Evolutionary conservation across 768 basidiomycete species (phyloP), one percentile per base, ranked within the genome.

Genomic region (Termitomyces sp.): DNA sequence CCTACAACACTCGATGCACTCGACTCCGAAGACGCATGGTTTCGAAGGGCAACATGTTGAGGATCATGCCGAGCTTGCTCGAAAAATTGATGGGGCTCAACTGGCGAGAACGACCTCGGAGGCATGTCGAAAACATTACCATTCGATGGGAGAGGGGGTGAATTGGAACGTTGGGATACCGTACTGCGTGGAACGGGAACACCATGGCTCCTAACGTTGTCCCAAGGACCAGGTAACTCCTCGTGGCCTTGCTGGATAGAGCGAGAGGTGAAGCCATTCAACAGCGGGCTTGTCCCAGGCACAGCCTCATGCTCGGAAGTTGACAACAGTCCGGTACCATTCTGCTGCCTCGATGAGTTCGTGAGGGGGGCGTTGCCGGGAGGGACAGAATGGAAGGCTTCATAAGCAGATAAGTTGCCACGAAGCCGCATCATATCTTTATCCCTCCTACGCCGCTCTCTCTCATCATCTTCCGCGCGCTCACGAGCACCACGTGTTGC

Each of bases 301-400:
- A 42, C 56, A 38, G 37, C 46, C 19, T 62, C 61, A 53, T 61
- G 52, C 5, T 62, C 64, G 29, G 48, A 38, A 3, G 59, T 58
- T 1, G 66, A 59, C 35, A 66, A 35, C 17, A 65, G 2, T n/a
- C 56, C 63, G 12, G 56, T 58, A 37, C 67, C 66, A 38, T 54
- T 66, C n/a, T 69, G 48, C 60, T 76, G 75, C 55, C 77, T 66
- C 17, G 77, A 75, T 2, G 56, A 50, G 2, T 54, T 52, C 29
- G 25, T 11, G 12, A 34, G 35, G 12, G 56, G 56, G 17, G 46
- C 61, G 7, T 58, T 54, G 5, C 64, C 72, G 27, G 75, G 38
- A 44, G 73, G 76, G 1, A 86, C 80, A 1, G 85, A 83, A 67
- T 92, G 86, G 75, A 92, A 94, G 2, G 90, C 87, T 64, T 94